Percentiles rank a stretch among this genome's conserved stretches.
phyloP scores from a whole-genome alignment of 176 grass and related monocot species.

The Pharus latifolius region DNA sequence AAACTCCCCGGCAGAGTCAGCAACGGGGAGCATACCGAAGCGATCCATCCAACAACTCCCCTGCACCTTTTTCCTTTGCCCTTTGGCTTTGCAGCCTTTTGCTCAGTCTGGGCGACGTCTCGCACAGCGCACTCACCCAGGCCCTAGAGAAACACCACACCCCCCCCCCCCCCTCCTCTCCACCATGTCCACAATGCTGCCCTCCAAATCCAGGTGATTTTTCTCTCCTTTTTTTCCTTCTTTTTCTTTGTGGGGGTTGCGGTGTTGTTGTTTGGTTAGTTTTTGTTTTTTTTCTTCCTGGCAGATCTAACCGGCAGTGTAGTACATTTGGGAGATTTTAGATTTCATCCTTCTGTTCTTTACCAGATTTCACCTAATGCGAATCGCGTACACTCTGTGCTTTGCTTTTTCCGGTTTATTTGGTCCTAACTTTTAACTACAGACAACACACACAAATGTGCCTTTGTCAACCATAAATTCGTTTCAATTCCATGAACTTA shows the following conservation, averaged over 20 bases:
- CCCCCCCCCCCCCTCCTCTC: background rate
- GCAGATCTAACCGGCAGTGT: background rate
- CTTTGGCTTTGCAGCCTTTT: conserved; percentile 40
- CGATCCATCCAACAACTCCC: background rate
- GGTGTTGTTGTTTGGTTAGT: background rate
- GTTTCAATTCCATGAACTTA: background rate
- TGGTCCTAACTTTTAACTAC: background rate
- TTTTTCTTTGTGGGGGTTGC: background rate
- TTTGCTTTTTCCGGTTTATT: background rate
- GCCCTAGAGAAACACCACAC: background rate
- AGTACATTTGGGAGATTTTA: background rate
- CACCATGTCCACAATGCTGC: conserved; percentile 40
- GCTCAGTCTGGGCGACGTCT: conserved; percentile 5
- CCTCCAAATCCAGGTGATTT: conserved; percentile 48
- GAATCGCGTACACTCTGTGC: background rate
- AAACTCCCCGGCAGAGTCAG: no score
- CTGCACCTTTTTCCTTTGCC: conserved; percentile 5
- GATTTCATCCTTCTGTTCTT: background rate
- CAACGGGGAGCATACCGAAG: no score
- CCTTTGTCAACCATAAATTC: background rate
- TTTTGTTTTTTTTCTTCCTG: background rate
- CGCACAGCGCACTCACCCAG: no score
- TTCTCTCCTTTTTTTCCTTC: background rate
- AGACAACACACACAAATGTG: background rate
- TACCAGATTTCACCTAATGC: background rate